Evolutionary conservation across 768 basidiomycete genomes (phyloP), one percentile per base, ranked within the genome.

Genomic region (Postia placenta): DNA sequence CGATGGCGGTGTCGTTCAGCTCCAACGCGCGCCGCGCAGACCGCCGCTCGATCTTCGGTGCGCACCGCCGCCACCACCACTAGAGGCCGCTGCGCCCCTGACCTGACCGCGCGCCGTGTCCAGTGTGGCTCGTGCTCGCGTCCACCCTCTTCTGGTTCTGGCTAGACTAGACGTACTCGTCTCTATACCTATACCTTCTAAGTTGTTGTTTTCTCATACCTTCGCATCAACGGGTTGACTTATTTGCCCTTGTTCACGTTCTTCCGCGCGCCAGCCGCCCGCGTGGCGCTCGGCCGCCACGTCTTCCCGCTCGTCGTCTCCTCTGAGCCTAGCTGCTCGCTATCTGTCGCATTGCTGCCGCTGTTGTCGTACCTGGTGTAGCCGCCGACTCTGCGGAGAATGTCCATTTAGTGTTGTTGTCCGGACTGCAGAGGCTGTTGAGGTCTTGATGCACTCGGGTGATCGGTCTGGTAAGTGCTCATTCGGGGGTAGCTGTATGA

Each of bases 1-100:
- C 56, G 7, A 56, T 53, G 57, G 46, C 28, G 17, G 52, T 64
- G 23, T 27, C 52, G 37, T 60, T 64, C 43, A 22, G 22, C 46
- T 12, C 48, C 35, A 44, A 48, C 33, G 17, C 39, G 35, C 42
- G 50, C 27, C 33, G 50, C 30, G 48, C 43, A 42, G 53, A 51
- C 20, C 46, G 36, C 45, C 51, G 51, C 51, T 45, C 42, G 41
- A 48, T 55, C 26, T 36, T 54, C 30, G 37, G 53, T 20, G 56
- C 53, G 47, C 56, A 55, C 51, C 44, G 36, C 19, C 53, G 56
- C 23, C 50, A 50, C 35, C 56, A 51, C 51, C 48, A 53, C 50
- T 53, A 35, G 44, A 47, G 36, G 20, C 28, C n/a, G 9, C n/a
- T n/a, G 9, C n/a, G n/a, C 33, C 11, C 33, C 33, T 35, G 11